A percentile compares a stretch with the other conserved stretches of the same genome.
phyloP scores from a whole-genome alignment of 257 asterid genomes.

The Primulina eburnea region DNA sequence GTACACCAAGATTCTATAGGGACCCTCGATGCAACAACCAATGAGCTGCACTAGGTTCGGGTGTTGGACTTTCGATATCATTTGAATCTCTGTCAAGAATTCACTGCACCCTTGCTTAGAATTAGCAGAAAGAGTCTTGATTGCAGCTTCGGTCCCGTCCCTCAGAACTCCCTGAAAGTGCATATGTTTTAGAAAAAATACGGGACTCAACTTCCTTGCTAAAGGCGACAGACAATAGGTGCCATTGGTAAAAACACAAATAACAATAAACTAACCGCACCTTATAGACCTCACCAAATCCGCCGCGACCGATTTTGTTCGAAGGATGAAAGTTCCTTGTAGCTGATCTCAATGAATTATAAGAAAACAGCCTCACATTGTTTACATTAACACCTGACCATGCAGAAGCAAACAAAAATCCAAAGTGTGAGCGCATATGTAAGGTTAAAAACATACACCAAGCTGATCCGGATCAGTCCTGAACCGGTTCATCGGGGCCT shows the following conservation, averaged over 20 bases:
- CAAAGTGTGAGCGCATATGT: neutral
- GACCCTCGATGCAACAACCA: slow-evolving; percentile 75
- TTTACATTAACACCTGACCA: slow-evolving; percentile 47
- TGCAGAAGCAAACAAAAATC: neutral
- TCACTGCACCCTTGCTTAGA: slow-evolving; percentile 76
- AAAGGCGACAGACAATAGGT: neutral
- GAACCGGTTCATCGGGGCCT: no score
- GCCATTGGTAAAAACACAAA: neutral
- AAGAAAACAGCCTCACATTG: slow-evolving; percentile 56
- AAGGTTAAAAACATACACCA: no score
- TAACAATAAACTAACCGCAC: slow-evolving; percentile 43
- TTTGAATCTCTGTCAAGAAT: slow-evolving; percentile 69
- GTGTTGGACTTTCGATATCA: slow-evolving; percentile 59
- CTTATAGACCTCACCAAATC: slow-evolving; percentile 75
- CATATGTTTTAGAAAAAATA: neutral
- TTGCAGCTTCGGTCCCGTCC: slow-evolving; percentile 70
- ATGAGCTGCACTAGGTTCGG: slow-evolving; percentile 71
- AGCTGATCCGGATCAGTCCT: no score
- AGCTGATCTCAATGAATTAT: slow-evolving; percentile 63
- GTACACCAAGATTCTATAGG: slow-evolving; percentile 58
- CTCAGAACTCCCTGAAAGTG: slow-evolving; percentile 65
- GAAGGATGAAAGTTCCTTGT: slow-evolving; percentile 60
- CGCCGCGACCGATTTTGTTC: slow-evolving; percentile 78
- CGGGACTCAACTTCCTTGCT: neutral
- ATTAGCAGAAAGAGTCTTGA: slow-evolving; percentile 72